Evolutionary conservation across 1,284 basidiomycete genomes (phyloP).

Genomic region (Pyrrhoderma noxium): DNA sequence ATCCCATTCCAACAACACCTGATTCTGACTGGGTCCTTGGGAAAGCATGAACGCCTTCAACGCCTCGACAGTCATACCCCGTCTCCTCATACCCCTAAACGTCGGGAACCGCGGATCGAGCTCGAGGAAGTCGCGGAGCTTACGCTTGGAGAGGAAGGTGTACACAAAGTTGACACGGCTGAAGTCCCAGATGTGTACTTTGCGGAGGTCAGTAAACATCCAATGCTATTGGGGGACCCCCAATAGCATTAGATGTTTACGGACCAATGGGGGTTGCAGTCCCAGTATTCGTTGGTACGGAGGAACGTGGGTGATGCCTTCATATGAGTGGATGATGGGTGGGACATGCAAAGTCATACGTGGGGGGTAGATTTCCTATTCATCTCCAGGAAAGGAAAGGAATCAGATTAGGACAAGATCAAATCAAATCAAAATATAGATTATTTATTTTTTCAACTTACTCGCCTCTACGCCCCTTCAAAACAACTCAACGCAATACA

Average conservation of each 20-base stretch:
- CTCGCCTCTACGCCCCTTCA: too few species aligned
- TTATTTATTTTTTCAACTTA: too few species aligned
- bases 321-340: slow-evolving; percentile 93
- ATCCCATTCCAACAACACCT: slow-evolving; percentile 97
- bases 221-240: slow-evolving; percentile 96
- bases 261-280: slow-evolving; percentile 96
- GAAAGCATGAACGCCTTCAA: slow-evolving; percentile 93
- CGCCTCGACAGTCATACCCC: slow-evolving; percentile 96
- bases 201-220: slow-evolving; percentile 85
- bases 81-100: slow-evolving; percentile 90
- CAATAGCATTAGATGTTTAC: too few species aligned
- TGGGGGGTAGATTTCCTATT: slow-evolving; percentile 98
- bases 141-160: slow-evolving; percentile 96
- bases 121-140: slow-evolving; percentile 96
- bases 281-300: slow-evolving; percentile 97
- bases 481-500: too few species aligned
- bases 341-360: slow-evolving; percentile 98
- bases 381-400: too few species aligned
- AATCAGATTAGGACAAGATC: too few species aligned
- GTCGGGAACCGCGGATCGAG: slow-evolving; percentile 97
- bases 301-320: slow-evolving; percentile 98
- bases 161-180: slow-evolving; percentile 97
- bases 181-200: slow-evolving; percentile 95
- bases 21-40: slow-evolving; percentile 92
- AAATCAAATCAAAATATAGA: too few species aligned